Base-by-base conservation (phyloP, 805 yeast species). In the Nakazawaea wyomingensis region DNA sequence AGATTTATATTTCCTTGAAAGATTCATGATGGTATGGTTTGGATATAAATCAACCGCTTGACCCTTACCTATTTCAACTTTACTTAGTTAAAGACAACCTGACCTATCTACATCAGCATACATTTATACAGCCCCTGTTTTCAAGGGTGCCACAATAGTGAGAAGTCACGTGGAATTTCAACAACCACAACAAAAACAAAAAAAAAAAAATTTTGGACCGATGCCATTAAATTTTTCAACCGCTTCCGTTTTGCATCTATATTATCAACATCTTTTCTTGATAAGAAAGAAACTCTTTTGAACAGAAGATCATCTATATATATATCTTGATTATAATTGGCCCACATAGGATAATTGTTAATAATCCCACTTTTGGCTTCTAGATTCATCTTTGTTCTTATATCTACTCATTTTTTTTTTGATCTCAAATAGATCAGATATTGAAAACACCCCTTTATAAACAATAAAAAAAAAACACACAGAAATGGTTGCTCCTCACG, bases 401-500 rank as follows among this genome's bases (percentile, higher is more conserved):
- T n/a, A 20, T 13, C 17, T n/a, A 19, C 16, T 13, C 8, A 19
- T 11, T 16, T 7, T 17, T n/a, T 27, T 19, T 16, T 16, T 27
- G 13, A 11, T 36, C 32, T 29, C n/a, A n/a, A n/a, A n/a, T n/a
- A 29, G 32, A 29, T 29, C 16, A 13, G 13, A 29, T 29, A 13
- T 10, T 4, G 13, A 9, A 34, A 21, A 4, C 26, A 34, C 20
- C 14, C 37, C 26, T 19, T 16, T 9, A 13, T 13, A 22, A 13
- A n/a, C n/a, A n/a, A 36, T 21, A 10, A 11, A 22, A n/a, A 13
- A 19, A 22, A 36, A 8, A 11, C 7, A n/a, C 18, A 24, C 30
- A 29, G 55, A 37, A 39, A 81, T 82, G 86, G 81, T 83, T 46
- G 66, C 79, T 55, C 96, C 98, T 46, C 97, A 91, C 76, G 98